phyloP scores from a whole-genome alignment of 345 rosid genomes.

The Corchorus olitorius region DNA sequence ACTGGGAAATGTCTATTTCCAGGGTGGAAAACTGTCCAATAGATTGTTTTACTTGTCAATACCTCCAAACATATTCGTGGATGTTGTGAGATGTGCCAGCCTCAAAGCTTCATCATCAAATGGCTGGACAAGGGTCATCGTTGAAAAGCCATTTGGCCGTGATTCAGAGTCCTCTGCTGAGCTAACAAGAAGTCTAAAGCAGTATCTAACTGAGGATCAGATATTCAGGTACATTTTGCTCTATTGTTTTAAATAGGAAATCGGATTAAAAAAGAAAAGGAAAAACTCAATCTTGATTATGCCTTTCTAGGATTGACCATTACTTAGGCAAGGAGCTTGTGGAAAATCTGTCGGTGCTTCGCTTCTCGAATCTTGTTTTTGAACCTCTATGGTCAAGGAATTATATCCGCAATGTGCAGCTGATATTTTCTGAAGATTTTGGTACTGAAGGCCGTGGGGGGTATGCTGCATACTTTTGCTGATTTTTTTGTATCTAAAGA shows the following conservation, averaged over 20 bases:
- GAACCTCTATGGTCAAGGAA: slow-evolving; percentile 91
- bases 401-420: slow-evolving; percentile 84
- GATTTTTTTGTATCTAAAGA: not conserved
- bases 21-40: slow-evolving; percentile 73
- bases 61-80: slow-evolving; percentile 87
- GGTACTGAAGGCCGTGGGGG: slow-evolving; percentile 97
- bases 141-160: slow-evolving; percentile 94
- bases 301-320: slow-evolving; percentile 70
- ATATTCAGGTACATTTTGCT: slow-evolving; percentile 66
- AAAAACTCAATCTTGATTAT: slow-evolving; percentile 14
- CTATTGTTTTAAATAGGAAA: not conserved
- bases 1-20: slow-evolving; percentile 20
- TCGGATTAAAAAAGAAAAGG: not conserved
- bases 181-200: slow-evolving; percentile 77
- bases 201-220: slow-evolving; percentile 77
- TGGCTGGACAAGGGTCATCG: slow-evolving; percentile 94
- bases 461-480: slow-evolving; percentile 38
- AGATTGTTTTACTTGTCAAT: slow-evolving; percentile 85
- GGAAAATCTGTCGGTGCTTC: slow-evolving; percentile 92
- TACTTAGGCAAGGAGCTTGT: slow-evolving; percentile 94
- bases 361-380: slow-evolving; percentile 91
- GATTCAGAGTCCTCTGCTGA: slow-evolving; percentile 78
- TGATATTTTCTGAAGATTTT: slow-evolving; percentile 92
- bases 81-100: slow-evolving; percentile 79
- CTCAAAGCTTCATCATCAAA: slow-evolving; percentile 62